Percentiles rank a stretch among this genome's conserved stretches.
phyloP scores from a whole-genome alignment of 192 early-diverging fungal species.

The Dimargaris xerosporica region DNA sequence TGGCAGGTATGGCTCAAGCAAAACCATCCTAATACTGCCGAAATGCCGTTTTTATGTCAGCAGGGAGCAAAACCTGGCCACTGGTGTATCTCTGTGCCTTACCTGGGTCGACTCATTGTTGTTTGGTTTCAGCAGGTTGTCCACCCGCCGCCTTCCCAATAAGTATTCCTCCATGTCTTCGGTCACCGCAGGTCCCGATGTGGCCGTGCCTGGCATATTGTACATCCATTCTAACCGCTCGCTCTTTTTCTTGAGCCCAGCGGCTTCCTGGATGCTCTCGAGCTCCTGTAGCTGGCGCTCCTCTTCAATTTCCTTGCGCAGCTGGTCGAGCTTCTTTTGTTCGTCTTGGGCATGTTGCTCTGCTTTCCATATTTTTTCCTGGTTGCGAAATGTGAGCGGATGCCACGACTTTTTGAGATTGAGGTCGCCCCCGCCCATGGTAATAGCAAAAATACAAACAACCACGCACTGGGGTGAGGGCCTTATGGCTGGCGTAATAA shows the following conservation, averaged over 20 bases:
- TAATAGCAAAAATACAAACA: neutral
- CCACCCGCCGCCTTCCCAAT: slow-evolving; percentile 76
- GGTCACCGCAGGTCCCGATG: slow-evolving; percentile 17
- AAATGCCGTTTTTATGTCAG: too few species aligned
- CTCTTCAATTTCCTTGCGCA: slow-evolving; percentile 81
- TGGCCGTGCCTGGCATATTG: slow-evolving; percentile 32
- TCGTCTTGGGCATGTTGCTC: slow-evolving; percentile 76
- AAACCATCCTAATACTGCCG: too few species aligned
- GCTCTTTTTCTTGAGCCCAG: slow-evolving; percentile 38
- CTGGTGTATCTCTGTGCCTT: too few species aligned
- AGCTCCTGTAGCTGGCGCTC: slow-evolving; percentile 81
- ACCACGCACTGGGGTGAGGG: neutral
- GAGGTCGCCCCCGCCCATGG: slow-evolving; percentile 31
- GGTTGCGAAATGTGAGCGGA: slow-evolving; percentile 80
- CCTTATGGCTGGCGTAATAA: too few species aligned
- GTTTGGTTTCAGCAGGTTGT: slow-evolving; percentile 29
- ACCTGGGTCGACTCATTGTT: too few species aligned
- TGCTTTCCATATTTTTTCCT: slow-evolving; percentile 78
- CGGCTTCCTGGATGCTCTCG: slow-evolving; percentile 53
- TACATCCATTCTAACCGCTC: slow-evolving; percentile 97
- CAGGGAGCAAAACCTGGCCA: too few species aligned
- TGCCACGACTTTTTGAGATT: slow-evolving; percentile 99
- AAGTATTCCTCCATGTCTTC: slow-evolving; percentile 80
- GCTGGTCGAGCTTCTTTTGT: slow-evolving; percentile 69
- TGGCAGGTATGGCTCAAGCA: too few species aligned